phyloP scores from a whole-genome alignment of 169 alveolate species.

The Plasmodium malariae region DNA sequence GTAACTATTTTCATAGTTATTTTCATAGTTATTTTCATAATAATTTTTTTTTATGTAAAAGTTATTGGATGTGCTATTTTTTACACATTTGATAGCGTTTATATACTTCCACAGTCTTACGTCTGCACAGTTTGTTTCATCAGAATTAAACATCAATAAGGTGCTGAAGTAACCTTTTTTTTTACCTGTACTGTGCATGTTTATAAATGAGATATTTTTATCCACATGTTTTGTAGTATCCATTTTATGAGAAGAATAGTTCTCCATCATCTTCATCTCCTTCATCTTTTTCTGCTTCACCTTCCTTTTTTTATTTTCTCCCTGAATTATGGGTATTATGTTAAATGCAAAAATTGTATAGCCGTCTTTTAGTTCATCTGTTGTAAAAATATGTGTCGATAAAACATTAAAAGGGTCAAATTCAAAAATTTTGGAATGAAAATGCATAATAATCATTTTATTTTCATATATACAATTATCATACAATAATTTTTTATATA shows the following conservation, averaged over 20 bases:
- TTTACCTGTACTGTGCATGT: not conserved
- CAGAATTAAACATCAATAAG: constrained; percentile 21
- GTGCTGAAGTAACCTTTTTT: constrained; percentile 25
- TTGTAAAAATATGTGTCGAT: constrained; percentile 46
- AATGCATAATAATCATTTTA: constrained; percentile 38
- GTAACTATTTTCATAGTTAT: too few species aligned
- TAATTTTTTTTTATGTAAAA: constrained; percentile 25
- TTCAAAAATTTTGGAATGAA: constrained; percentile 26
- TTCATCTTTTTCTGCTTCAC: too few species aligned
- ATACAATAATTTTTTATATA: constrained; percentile 52
- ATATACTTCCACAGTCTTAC: constrained; percentile 43
- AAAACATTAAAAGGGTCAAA: constrained; percentile 29
- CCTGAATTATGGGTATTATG: not conserved
- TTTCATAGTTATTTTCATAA: not conserved
- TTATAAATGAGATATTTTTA: not conserved
- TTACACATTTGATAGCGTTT: constrained; percentile 26
- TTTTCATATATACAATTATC: constrained; percentile 47
- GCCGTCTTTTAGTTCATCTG: constrained; percentile 28
- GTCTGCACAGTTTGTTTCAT: constrained; percentile 42
- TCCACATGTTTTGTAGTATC: not conserved
- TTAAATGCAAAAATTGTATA: constrained; percentile 63
- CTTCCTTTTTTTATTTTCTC: not conserved
- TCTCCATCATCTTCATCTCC: not conserved
- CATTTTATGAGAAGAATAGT: not conserved
- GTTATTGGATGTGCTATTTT: constrained; percentile 26